Base-by-base conservation (phyloP, 768 basidiomycete species). In the Russula abietina region DNA sequence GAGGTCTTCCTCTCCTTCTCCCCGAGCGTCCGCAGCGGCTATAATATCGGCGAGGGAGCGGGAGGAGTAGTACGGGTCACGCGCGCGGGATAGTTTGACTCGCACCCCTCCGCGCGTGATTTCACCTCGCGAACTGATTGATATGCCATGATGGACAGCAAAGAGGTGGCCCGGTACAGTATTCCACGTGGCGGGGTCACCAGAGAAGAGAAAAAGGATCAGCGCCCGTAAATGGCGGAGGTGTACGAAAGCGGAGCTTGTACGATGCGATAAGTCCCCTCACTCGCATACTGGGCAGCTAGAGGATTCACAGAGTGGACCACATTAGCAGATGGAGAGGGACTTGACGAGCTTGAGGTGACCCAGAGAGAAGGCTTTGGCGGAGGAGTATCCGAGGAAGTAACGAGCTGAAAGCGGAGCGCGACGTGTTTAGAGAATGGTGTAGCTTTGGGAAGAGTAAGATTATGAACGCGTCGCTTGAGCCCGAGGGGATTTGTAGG, bases 221-320 rank as follows among this genome's bases (percentile, higher is more conserved):
- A 91, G 79, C 51, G 78, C 79, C 45, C 82, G 81, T 5, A 91
- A 75, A 68, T 87, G 87, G 0, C 80, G 75, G 66, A 84, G 0
- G 85, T 86, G 70, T 88, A 89, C 69, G 79, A 87, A 30, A 83
- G 74, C 0, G 88, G 88, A 9, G 88, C 85, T 65, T 88, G 87
- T 5, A 83, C 82, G 57, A 89, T 74, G 57, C 88, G 81, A 68
- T 83, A 82, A 3, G 86, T 78, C 6, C 83, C 82, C 5, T 84
- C 81, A 58, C 75, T 72, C 19, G 70, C 65, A 38, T 64, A 63
- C 24, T 55, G 22, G 1, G 48, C 19, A 1, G 62, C 57, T 1
- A 9, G 2, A 1, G 43, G 57, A 19, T 63, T 63, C 52, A 54
- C 54, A 5, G 46, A 28, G 14, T 28, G 17, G 19, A 26, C 14